Evolutionary conservation across 2,329 filamentous ascomycete species (phyloP).

Genomic region (Hymenoscyphus linearis): DNA sequence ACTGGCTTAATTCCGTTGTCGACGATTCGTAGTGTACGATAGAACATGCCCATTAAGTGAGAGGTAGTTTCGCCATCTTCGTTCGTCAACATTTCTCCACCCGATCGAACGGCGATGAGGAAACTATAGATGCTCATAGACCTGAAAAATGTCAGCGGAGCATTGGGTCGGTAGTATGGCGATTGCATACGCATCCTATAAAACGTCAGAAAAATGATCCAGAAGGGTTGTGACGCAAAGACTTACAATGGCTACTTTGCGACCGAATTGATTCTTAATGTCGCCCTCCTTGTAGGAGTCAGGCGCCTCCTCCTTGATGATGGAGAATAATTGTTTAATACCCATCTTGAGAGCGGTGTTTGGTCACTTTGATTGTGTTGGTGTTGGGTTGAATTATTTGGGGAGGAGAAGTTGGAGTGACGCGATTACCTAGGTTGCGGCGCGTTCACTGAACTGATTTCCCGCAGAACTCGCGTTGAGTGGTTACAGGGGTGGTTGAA

Average conservation of each 20-base stretch:
- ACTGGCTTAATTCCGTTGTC: constrained; percentile 98
- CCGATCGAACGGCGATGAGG: constrained; percentile 92
- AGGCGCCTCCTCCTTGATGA: constrained; percentile 90
- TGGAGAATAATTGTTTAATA: constrained; percentile 69
- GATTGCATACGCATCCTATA: constrained; percentile 52
- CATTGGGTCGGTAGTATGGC: not conserved
- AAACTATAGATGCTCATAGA: constrained; percentile 99
- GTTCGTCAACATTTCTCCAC: constrained; percentile 92
- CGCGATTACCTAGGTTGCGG: constrained; percentile 16
- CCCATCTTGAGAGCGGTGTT: constrained; percentile 42
- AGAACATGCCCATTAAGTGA: constrained; percentile 99
- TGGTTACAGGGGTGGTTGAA: constrained; percentile 9
- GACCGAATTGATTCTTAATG: constrained; percentile 98
- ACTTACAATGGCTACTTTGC: constrained; percentile 94
- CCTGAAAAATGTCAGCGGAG: constrained; percentile 37
- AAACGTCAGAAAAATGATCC: constrained; percentile 14
- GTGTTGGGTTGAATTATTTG: not conserved
- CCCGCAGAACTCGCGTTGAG: constrained; percentile 15
- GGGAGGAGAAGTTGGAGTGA: constrained; percentile 11
- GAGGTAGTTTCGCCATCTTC: constrained; percentile 96
- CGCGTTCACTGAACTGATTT: constrained; percentile 16
- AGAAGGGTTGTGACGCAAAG: not conserved
- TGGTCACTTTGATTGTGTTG: not conserved
- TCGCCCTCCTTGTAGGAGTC: constrained; percentile 93
- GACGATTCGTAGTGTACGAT: constrained; percentile 94